phyloP scores from a whole-genome alignment of 2,329 filamentous ascomycete genomes.

The Capronia coronata region DNA sequence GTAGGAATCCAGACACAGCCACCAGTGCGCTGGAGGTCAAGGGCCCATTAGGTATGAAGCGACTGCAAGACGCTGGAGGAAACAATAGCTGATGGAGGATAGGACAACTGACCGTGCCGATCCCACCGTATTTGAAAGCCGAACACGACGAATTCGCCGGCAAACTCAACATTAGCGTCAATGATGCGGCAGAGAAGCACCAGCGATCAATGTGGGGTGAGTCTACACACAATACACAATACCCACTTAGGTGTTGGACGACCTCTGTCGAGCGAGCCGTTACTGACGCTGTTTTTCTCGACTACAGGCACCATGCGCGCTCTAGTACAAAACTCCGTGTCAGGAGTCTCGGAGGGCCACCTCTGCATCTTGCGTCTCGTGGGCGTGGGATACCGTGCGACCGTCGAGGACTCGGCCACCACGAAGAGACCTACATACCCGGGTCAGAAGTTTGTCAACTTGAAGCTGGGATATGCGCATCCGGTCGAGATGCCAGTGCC shows the following conservation, averaged over 20 bases:
- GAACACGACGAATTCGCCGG: constrained; percentile 57
- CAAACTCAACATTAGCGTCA: constrained; percentile 62
- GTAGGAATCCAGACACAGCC: constrained; percentile 56
- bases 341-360: constrained; percentile 93
- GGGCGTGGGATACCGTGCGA: constrained; percentile 90
- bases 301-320: constrained; percentile 74
- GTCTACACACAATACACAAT: constrained; percentile 31
- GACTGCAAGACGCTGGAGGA: not conserved
- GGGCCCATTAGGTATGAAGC: constrained; percentile 65
- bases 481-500: constrained; percentile 86
- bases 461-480: constrained; percentile 96
- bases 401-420: constrained; percentile 69
- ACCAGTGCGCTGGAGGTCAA: constrained; percentile 63
- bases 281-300: constrained; percentile 15
- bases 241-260: no score
- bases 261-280: not conserved
- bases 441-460: constrained; percentile 79
- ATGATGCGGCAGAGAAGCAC: constrained; percentile 60
- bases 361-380: constrained; percentile 87
- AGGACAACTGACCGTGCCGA: constrained; percentile 68
- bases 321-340: constrained; percentile 82
- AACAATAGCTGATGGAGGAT: constrained; percentile 22
- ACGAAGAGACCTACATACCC: constrained; percentile 57
- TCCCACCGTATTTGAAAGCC: constrained; percentile 74
- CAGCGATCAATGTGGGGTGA: constrained; percentile 96